These are phyloP conservation scores for Cystobasidium pallidum DNA, from an alignment of 1,284 basidiomycete genomes.

Conservation along the genomic window DNA sequence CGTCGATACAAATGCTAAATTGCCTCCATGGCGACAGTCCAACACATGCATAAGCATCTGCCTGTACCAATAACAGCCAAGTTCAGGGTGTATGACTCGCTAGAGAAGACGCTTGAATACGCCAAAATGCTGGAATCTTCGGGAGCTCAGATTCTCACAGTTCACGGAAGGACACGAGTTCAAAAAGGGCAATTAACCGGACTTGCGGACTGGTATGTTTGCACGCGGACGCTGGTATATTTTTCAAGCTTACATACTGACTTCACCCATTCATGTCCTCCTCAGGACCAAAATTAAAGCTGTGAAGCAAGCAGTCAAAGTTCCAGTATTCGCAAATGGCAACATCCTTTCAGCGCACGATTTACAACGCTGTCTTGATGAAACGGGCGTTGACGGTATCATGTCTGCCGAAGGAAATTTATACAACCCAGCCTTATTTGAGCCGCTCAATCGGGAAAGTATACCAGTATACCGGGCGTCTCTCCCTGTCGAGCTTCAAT, in stretches of 20 bases:
- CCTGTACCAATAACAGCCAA: constrained; percentile 92
- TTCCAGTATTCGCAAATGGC: constrained; percentile 97
- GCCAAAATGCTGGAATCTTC: constrained; percentile 92
- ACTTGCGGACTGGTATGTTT: constrained; percentile 70
- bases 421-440: constrained; percentile 87
- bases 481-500: constrained; percentile 49
- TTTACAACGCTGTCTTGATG: constrained; percentile 72
- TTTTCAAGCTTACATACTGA: neutral
- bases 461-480: constrained; percentile 46
- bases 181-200: constrained; percentile 81
- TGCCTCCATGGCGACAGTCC: constrained; percentile 64
- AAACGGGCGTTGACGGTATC: constrained; percentile 85
- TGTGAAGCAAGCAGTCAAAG: constrained; percentile 81
- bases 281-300: constrained; percentile 74
- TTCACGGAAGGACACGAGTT: constrained; percentile 87
- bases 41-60: constrained; percentile 79
- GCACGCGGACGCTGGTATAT: neutral
- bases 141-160: constrained; percentile 92
- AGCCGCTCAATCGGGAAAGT: constrained; percentile 47
- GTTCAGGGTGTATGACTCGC: constrained; percentile 84
- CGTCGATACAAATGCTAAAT: neutral
- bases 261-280: neutral
- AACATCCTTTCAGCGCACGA: constrained; percentile 87
- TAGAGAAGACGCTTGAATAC: constrained; percentile 87
- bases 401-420: constrained; percentile 96